A percentile compares a stretch with the other conserved stretches of the same genome.
These are phyloP conservation scores for Pulveroboletus frians DNA, from an alignment of 768 basidiomycete species.

Conservation along the genomic window DNA sequence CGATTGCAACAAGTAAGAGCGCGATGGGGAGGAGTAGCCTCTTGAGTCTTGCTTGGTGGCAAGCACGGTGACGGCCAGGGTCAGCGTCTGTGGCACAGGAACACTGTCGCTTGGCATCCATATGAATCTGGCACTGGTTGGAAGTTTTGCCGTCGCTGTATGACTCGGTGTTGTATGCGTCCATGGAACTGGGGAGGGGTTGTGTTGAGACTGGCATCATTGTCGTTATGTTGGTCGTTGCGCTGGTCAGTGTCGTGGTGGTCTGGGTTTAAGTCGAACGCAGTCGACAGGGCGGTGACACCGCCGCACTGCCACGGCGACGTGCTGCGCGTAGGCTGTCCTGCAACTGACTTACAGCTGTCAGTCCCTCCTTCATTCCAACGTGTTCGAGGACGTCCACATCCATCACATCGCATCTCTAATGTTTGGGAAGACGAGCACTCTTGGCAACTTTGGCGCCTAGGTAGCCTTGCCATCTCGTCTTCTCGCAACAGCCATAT, in stretches of 20 bases:
- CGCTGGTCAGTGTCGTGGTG: constrained; percentile 6
- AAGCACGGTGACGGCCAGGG: constrained; percentile 26
- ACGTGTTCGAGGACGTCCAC: no score
- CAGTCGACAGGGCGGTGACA: not conserved
- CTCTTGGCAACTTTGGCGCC: no score
- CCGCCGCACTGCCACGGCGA: not conserved
- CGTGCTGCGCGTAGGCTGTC: no score
- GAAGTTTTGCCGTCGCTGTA: constrained; percentile 12
- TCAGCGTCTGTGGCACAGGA: constrained; percentile 16
- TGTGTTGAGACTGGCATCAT: constrained; percentile 29
- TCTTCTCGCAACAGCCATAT: no score
- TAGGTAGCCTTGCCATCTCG: no score
- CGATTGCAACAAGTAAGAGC: constrained; percentile 29
- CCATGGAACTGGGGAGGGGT: constrained; percentile 24
- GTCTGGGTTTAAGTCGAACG: not conserved
- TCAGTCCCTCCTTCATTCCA: no score
- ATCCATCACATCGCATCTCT: no score
- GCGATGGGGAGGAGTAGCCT: constrained; percentile 35
- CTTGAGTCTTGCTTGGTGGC: constrained; percentile 29
- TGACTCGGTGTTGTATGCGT: constrained; percentile 5
- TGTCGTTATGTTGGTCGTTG: constrained; percentile 21
- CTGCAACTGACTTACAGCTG: no score
- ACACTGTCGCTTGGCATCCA: constrained; percentile 17
- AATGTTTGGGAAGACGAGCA: no score
- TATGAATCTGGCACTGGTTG: constrained; percentile 24